Percentiles rank a stretch among this genome's conserved stretches.
phyloP scores from a whole-genome alignment of 129 eudicot species.

The Chrysanthemum lavandulifolium region DNA sequence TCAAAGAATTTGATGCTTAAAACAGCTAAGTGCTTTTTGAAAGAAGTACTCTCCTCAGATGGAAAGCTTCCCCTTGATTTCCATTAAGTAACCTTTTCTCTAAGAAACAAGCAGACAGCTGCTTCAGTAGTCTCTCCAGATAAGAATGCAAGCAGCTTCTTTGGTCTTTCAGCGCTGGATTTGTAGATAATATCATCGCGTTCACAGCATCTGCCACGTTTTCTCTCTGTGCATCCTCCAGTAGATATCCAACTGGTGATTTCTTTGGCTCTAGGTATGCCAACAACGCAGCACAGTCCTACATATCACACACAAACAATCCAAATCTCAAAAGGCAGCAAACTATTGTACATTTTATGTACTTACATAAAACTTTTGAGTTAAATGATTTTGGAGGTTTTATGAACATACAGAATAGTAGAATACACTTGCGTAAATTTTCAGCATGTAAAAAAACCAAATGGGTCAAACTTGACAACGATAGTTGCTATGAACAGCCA shows the following conservation, averaged over 20 bases:
- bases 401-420: no score
- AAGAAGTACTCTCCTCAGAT: conserved; percentile 49
- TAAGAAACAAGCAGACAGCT: conserved; percentile 69
- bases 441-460: no score
- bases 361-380: no score
- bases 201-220: conserved; percentile 91
- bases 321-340: background rate
- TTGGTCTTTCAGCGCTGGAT: conserved; percentile 49
- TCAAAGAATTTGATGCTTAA: conserved; percentile 11
- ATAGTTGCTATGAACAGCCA: background rate
- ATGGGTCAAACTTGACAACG: background rate
- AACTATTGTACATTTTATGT: background rate
- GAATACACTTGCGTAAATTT: no score
- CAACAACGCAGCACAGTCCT: conserved; percentile 87
- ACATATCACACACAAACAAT: background rate
- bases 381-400: no score
- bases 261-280: conserved; percentile 73
- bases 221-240: conserved; percentile 72
- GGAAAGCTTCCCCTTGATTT: conserved; percentile 89
- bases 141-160: conserved; percentile 58
- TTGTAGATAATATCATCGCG: conserved; percentile 62
- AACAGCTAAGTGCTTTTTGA: conserved; percentile 42
- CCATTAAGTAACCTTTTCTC: conserved; percentile 72
- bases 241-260: conserved; percentile 75
- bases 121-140: conserved; percentile 72